A percentile compares a stretch with the other conserved stretches of the same genome.
These are phyloP conservation scores for Drechslerella stenobrocha DNA, from an alignment of 2,329 filamentous ascomycete genomes.

Conservation along the genomic window DNA sequence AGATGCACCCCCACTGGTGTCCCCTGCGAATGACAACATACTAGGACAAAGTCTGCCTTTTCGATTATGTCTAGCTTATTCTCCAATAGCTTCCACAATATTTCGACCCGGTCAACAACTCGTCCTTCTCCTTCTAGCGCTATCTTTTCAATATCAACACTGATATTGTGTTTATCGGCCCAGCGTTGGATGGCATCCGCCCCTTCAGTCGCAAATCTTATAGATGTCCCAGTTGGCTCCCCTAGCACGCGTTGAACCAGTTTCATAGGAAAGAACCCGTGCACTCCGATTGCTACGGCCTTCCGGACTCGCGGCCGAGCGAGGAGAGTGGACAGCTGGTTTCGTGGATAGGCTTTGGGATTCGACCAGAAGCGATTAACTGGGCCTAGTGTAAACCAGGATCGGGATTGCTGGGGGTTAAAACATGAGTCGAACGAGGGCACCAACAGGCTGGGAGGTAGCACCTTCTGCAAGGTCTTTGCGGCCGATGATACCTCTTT, in stretches of 20 bases:
- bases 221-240: constrained; percentile 91
- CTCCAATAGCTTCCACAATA: constrained; percentile 88
- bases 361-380: constrained; percentile 39
- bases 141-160: constrained; percentile 86
- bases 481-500: constrained; percentile 52
- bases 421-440: constrained; percentile 60
- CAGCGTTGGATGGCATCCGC: constrained; percentile 82
- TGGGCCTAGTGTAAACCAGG: constrained; percentile 61
- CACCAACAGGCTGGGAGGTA: constrained; percentile 59
- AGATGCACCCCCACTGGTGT: constrained; percentile 93
- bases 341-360: constrained; percentile 65
- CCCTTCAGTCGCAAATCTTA: constrained; percentile 86
- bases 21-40: constrained; percentile 95
- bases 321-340: constrained; percentile 72
- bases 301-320: constrained; percentile 74
- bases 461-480: constrained; percentile 53
- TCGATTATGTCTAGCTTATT: constrained; percentile 94
- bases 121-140: constrained; percentile 93
- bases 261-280: constrained; percentile 87
- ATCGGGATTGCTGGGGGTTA: constrained; percentile 49
- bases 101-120: constrained; percentile 83
- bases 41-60: constrained; percentile 80
- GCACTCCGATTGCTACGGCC: constrained; percentile 88
- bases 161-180: constrained; percentile 72
- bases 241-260: constrained; percentile 88